Percentiles rank a stretch among this genome's conserved stretches.
Evolutionary conservation across 1,139 yeast species (phyloP).

Genomic region (Blastobotrys illinoisensis): DNA sequence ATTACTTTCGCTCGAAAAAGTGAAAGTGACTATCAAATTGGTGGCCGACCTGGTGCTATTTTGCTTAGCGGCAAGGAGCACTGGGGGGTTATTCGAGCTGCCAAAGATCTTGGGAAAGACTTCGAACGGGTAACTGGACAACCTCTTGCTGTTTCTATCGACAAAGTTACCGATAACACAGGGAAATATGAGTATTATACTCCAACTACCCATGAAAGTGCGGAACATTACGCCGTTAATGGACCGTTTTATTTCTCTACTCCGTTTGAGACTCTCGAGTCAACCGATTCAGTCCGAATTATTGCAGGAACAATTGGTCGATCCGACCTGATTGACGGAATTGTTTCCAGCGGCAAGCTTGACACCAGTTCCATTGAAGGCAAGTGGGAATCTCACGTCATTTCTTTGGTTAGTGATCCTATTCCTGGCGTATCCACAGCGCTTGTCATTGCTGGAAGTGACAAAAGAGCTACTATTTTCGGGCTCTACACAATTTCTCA

Average conservation of each 20-base stretch:
- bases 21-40: neutral
- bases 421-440: constrained; percentile 15
- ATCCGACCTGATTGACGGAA: constrained; percentile 15
- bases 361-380: constrained; percentile 12
- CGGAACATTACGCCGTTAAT: neutral
- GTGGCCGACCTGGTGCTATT: neutral
- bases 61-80: neutral
- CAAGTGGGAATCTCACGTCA: constrained; percentile 17
- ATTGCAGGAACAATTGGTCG: constrained; percentile 18
- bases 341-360: constrained; percentile 13
- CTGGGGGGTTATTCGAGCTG: neutral
- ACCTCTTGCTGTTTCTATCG: constrained; percentile 7
- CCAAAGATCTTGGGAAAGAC: neutral
- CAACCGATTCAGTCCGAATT: constrained; percentile 4
- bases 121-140: neutral
- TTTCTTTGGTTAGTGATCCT: constrained; percentile 13
- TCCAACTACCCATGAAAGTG: constrained; percentile 12
- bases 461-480: constrained; percentile 18
- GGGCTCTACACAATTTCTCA: constrained; percentile 18
- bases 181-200: constrained; percentile 15
- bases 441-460: constrained; percentile 19
- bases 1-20: neutral
- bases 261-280: neutral
- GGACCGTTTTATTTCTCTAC: neutral
- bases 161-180: constrained; percentile 7